Base-by-base conservation (phyloP, 257 asterid genomes). In the Coffea eugenioides region DNA sequence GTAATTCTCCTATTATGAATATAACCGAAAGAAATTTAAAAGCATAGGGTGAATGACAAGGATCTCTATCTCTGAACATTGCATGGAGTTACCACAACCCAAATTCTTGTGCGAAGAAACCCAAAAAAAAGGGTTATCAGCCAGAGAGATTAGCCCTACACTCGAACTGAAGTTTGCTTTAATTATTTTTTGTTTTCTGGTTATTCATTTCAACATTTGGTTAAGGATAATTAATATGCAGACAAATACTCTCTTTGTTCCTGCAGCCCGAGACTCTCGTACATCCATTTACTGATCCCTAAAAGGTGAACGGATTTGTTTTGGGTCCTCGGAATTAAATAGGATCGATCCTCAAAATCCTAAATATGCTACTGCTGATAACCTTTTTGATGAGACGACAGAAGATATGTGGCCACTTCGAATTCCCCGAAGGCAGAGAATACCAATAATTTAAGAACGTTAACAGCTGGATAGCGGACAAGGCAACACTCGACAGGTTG, bases 401-500 rank as follows among this genome's bases (percentile, higher is more conserved):
- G 12, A 67, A 31, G 18, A 57, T 21, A 8, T 34, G 82, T 43
- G 11, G 8, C 18, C 2, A 34, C 72, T 41, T 80, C 51, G 21
- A 77, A 66, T 34, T 59, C 59, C 34, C 46, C 2, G 34, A 66
- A 68, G 81, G 54, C 34, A 61, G 31, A 64, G 61, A n/a, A 23
- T 46, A 61, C 20, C 46, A 14, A 36, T 36, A 49, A 21, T 18
- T 0, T 20, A 23, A 15, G 46, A 31, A n/a, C 2, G 14, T 8
- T 51, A 14, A 31, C 52, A 18, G 18, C 56, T 45, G 76, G 71
- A 75, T 54, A 78, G 67, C 54, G n/a, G 82, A 69, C 78, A 69
- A 21, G 49, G 77, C 13, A 62, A 61, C 36, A 36, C 78, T 45
- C 13, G 52, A 61, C 54, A n/a, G 83, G 83, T 34, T 69, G 86